Base-by-base conservation (phyloP, 805 yeast genomes). In the Nakazawaea anatomiae region DNA sequence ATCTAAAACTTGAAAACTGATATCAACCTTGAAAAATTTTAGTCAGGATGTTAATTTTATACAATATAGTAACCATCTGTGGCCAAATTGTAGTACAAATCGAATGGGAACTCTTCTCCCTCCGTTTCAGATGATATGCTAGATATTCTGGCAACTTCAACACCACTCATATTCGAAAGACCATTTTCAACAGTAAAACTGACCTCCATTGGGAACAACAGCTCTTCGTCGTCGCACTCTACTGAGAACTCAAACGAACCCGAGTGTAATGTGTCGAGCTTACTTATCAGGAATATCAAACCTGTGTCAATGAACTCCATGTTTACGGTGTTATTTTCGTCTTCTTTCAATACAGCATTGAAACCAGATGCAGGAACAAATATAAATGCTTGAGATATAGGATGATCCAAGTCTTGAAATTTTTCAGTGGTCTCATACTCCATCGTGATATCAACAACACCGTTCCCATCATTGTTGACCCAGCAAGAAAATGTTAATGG, bases 171-270 rank as follows among this genome's bases (percentile, higher is more conserved):
- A 27, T 84, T 80, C 34, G 75, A 70, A 14, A 68, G 70, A 27
- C 76, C 75, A 55, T 70, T 70, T 39, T 74, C 70, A 42, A 74
- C 63, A 40, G 73, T 73, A 70, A 90, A 88, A 46, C 74, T 68
- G 39, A 90, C 78, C 60, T 82, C 82, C 74, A 92, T 81, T 54
- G 99, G 99, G 87, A 90, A 92, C 60, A 92, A 73, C 10, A 81
- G 76, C 55, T 90, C 96, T 67, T 92, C 97, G 56, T 79, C 81
- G 39, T 76, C 83, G 18, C 84, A 86, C 57, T 84, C 85, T 53
- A 89, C 80, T 7, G 84, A 66, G 63, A 94, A 83, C 64, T 88
- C 96, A 65, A 94, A 83, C 42, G 88, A 82, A 43, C 91, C 96
- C 29, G 77, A 73, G 4, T 80, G 71, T 25, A 78, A 69, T 32